Conservation (phyloP, 2,329 filamentous ascomycete species). For the Penicillium sp. region DNA sequence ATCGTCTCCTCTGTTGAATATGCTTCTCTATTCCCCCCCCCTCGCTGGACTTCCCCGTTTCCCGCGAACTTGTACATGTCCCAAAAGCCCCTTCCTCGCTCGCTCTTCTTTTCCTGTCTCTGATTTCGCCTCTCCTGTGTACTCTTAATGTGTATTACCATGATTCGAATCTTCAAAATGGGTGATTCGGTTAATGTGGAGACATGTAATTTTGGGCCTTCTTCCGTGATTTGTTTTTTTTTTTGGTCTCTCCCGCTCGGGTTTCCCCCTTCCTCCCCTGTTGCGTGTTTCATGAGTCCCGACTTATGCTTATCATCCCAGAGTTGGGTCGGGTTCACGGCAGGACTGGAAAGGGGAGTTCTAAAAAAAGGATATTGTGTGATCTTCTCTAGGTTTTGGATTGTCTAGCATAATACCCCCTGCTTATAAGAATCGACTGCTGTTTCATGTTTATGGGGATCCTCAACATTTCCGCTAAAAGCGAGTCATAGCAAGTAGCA, state of each 20-base stretch:
- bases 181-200: conserved; percentile 10
- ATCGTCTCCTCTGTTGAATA: conserved; percentile 15
- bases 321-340: background rate
- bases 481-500: background rate
- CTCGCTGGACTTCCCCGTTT: background rate
- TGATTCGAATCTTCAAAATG: conserved; percentile 19
- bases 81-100: conserved; percentile 15
- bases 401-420: conserved; percentile 20
- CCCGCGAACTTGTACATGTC: conserved; percentile 23
- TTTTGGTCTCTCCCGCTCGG: background rate
- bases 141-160: conserved; percentile 31
- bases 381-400: conserved; percentile 4
- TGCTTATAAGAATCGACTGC: conserved; percentile 1
- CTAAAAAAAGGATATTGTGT: background rate
- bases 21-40: conserved; percentile 20
- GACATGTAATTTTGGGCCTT: background rate
- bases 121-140: conserved; percentile 19
- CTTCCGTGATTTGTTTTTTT: background rate
- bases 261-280: background rate
- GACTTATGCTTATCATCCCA: background rate
- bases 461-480: background rate
- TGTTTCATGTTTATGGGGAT: background rate
- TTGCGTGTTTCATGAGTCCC: conserved; percentile 1
- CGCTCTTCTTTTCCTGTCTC: conserved; percentile 7
- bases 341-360: background rate